phyloP scores from a whole-genome alignment of 2,329 filamentous ascomycete genomes.

The Stagonosporopsis vannaccii region DNA sequence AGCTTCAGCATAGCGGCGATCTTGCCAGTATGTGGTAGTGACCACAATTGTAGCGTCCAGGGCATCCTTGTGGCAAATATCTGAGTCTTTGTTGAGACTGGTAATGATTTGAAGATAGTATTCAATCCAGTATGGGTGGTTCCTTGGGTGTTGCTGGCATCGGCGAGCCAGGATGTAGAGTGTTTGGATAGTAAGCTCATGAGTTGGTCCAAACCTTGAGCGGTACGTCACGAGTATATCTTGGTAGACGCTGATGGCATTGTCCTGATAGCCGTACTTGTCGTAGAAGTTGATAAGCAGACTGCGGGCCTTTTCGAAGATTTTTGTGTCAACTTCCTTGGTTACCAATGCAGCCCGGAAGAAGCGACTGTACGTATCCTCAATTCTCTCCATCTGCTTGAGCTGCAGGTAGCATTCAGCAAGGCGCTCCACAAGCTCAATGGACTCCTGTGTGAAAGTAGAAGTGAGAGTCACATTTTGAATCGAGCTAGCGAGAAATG shows the following conservation, averaged over 20 bases:
- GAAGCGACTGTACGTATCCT: constrained; percentile 49
- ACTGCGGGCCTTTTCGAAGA: constrained; percentile 47
- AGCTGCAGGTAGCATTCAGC: constrained; percentile 55
- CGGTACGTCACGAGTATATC: constrained; percentile 49
- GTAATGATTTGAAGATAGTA: constrained; percentile 58
- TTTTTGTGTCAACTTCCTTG: constrained; percentile 33
- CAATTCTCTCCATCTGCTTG: constrained; percentile 48
- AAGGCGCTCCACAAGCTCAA: constrained; percentile 57
- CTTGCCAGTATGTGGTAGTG: constrained; percentile 56
- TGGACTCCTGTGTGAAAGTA: constrained; percentile 54
- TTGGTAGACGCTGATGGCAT: constrained; percentile 46
- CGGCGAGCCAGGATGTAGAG: constrained; percentile 56
- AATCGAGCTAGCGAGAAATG: constrained; percentile 54
- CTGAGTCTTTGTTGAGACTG: constrained; percentile 51
- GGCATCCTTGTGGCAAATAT: constrained; percentile 49
- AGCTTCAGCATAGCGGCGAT: constrained; percentile 53
- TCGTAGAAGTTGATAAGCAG: constrained; percentile 50
- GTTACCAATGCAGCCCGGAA: constrained; percentile 49
- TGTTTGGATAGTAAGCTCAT: constrained; percentile 56
- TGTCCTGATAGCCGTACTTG: constrained; percentile 48
- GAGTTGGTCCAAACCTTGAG: constrained; percentile 41
- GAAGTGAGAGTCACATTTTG: constrained; percentile 55
- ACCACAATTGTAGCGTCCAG: constrained; percentile 53
- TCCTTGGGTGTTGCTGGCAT: constrained; percentile 48
- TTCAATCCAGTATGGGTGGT: constrained; percentile 56